Conservation (phyloP, 1,139 yeast species). For the Eremothecium cymbalariae region DNA sequence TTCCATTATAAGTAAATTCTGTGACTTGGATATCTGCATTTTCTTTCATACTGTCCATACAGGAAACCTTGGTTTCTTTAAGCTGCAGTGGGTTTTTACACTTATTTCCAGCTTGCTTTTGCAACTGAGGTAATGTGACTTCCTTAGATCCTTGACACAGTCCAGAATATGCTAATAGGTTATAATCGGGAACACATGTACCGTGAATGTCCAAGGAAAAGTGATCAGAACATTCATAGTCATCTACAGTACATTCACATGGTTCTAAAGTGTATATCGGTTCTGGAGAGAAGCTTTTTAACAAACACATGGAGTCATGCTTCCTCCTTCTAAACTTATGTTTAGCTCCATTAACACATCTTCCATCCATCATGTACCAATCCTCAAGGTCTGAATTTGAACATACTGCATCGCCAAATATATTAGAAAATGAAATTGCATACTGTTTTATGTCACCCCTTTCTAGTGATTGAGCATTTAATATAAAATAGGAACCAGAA, state of each 20-base stretch:
- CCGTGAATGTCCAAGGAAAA: constrained; percentile 40
- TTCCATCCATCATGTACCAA: constrained; percentile 49
- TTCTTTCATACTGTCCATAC: constrained; percentile 20
- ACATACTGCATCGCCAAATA: constrained; percentile 49
- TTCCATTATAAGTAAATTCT: constrained; percentile 31
- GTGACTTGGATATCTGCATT: constrained; percentile 21
- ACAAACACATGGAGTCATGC: constrained; percentile 58
- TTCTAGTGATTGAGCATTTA: constrained; percentile 39
- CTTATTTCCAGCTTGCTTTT: constrained; percentile 43
- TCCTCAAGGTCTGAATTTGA: constrained; percentile 53
- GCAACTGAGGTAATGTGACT: constrained; percentile 20
- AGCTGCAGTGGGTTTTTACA: constrained; percentile 32
- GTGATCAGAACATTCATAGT: constrained; percentile 67
- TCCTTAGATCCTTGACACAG: constrained; percentile 28
- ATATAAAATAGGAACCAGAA: constrained; percentile 51
- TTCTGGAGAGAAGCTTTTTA: constrained; percentile 53
- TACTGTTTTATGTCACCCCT: constrained; percentile 22
- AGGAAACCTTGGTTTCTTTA: constrained; percentile 26
- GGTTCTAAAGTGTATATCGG: constrained; percentile 46
- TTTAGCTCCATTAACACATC: constrained; percentile 67
- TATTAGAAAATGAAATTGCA: constrained; percentile 54
- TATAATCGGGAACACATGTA: constrained; percentile 48
- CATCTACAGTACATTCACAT: constrained; percentile 58
- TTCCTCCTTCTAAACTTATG: constrained; percentile 65
- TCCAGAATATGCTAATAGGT: constrained; percentile 29